Evolutionary conservation across 2,329 filamentous ascomycete genomes (phyloP).

Genomic region (Ophiostoma ips): DNA sequence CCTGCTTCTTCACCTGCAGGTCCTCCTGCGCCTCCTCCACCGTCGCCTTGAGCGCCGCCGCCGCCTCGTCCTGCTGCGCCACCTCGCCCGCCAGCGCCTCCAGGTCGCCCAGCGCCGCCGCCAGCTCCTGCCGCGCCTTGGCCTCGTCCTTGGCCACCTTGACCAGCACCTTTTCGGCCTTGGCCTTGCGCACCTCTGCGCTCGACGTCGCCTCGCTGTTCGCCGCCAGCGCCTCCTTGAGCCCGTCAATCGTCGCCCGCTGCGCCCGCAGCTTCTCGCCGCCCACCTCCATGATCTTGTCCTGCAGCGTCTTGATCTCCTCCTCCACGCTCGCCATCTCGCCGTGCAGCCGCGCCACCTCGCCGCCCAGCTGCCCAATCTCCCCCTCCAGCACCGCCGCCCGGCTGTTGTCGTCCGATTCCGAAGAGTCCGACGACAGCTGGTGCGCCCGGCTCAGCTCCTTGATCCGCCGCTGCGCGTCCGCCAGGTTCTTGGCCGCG

Average conservation of each 20-base stretch:
- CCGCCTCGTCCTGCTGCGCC: constrained; percentile 59
- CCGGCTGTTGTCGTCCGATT: constrained; percentile 69
- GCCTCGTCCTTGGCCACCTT: constrained; percentile 77
- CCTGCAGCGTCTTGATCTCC: constrained; percentile 83
- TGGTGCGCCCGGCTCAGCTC: constrained; percentile 55
- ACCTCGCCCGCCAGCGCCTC: constrained; percentile 69
- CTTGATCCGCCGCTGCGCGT: constrained; percentile 71
- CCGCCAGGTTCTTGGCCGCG: constrained; percentile 66
- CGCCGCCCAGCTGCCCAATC: constrained; percentile 58
- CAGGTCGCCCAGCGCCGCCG: constrained; percentile 55
- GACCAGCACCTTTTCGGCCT: constrained; percentile 79
- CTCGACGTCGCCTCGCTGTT: constrained; percentile 71
- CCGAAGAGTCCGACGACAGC: no score
- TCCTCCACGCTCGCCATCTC: constrained; percentile 85
- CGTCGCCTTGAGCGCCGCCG: constrained; percentile 55
- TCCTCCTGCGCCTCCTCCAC: constrained; percentile 74
- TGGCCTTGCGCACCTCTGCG: constrained; percentile 76
- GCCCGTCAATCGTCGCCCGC: constrained; percentile 75
- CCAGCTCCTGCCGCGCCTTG: constrained; percentile 68
- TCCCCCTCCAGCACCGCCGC: constrained; percentile 62
- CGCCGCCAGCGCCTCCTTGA: constrained; percentile 73
- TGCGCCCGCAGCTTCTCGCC: constrained; percentile 85
- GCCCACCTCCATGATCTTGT: constrained; percentile 97
- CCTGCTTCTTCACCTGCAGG: constrained; percentile 64
- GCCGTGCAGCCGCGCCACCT: constrained; percentile 63